Evolutionary conservation across 768 basidiomycete species (phyloP), one percentile per base, ranked within the genome.

Genomic region (Suillus hirtellus): DNA sequence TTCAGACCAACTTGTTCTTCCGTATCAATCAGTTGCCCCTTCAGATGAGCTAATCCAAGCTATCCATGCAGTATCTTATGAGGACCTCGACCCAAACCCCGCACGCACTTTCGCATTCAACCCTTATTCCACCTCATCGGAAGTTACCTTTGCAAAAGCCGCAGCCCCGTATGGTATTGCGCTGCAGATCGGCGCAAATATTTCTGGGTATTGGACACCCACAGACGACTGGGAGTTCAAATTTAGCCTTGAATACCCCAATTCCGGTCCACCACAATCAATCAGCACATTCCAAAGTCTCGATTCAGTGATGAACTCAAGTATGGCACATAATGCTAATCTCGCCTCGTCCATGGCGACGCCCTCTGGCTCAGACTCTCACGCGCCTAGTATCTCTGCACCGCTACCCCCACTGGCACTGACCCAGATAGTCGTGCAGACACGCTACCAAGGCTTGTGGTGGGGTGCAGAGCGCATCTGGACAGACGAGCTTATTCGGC

Each of bases 391-490:
- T 17, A 56, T 47, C 35, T 62, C 71, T n/a, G 37, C 64, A 52
- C 64, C 70, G 1, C 64, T 65, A 24, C 70, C 69, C 31, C 59
- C 60, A 12, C 24, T 75, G 24, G 37, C 66, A 47, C 69, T 68
- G 38, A 59, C 65, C 9, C 77, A 81, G 56, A 72, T 69, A 1
- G 70, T 81, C 37, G 76, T 75, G 0, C 89, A 90, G 69, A 82
- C 76, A 56, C 79, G 86, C 47, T 93, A 86, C 70, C 90, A 93
- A 70, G 92, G 92, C 1, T 71, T 95, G 9, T 96, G 93, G 93
- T 92, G 90, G 89, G 95, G 95, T 9, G 86, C 88, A 1, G 94
- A 95, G 70, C 83, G 92, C 37, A 91, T 95, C 60, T 96, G 94
- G 93, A 79, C 83, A 5, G 91, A 90, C 63, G 94, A 96, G 65